phyloP scores from a whole-genome alignment of 1,139 yeast genomes.

The Yamadazyma pseudoaaseri region DNA sequence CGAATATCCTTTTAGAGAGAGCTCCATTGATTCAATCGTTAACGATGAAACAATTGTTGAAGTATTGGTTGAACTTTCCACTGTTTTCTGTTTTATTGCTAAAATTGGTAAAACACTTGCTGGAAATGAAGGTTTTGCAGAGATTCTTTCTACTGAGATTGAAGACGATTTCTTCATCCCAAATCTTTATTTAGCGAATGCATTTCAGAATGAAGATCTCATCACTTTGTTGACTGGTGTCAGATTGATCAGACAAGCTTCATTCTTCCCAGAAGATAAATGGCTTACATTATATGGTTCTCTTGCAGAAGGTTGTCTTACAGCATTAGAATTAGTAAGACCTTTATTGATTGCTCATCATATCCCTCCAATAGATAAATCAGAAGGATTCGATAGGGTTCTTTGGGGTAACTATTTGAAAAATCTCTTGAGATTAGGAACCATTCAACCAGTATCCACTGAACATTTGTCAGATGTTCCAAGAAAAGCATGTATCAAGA shows the following conservation, averaged over 20 bases:
- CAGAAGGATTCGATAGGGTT: conserved; percentile 50
- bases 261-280: conserved; percentile 62
- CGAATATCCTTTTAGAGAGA: conserved; percentile 60
- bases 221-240: conserved; percentile 53
- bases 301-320: conserved; percentile 58
- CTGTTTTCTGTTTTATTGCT: conserved; percentile 58
- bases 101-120: conserved; percentile 48
- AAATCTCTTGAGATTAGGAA: conserved; percentile 52
- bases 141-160: conserved; percentile 26
- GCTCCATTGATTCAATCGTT: conserved; percentile 73
- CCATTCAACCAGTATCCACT: conserved; percentile 56
- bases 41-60: conserved; percentile 73
- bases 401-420: conserved; percentile 68
- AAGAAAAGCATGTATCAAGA: conserved; percentile 63
- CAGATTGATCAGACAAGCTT: conserved; percentile 55
- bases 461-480: conserved; percentile 73
- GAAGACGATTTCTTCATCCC: conserved; percentile 35
- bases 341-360: conserved; percentile 53
- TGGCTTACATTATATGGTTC: conserved; percentile 71
- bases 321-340: conserved; percentile 56
- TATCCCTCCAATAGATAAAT: conserved; percentile 52
- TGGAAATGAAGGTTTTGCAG: conserved; percentile 42
- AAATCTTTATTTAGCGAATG: conserved; percentile 29
- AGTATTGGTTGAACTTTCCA: conserved; percentile 65
- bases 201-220: conserved; percentile 43